Evolutionary conservation across 2,329 filamentous ascomycete genomes (phyloP).

Genomic region (Colletotrichum tanaceti): DNA sequence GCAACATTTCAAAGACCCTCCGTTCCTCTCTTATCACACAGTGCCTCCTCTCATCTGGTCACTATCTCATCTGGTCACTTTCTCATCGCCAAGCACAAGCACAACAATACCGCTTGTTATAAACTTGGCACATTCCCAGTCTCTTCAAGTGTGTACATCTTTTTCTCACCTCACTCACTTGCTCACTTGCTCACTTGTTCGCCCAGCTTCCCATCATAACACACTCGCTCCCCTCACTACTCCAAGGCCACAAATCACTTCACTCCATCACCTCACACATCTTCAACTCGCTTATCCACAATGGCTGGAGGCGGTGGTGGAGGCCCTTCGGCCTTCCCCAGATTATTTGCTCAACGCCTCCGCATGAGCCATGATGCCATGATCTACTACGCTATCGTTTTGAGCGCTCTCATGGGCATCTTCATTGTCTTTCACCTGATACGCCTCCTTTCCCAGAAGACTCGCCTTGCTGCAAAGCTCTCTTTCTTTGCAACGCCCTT

Average conservation of each 20-base stretch:
- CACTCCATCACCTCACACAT: neutral
- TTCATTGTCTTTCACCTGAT: slow-evolving; percentile 36
- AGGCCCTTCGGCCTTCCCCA: slow-evolving; percentile 15
- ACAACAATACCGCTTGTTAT: slow-evolving; percentile 19
- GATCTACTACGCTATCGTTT: slow-evolving; percentile 41
- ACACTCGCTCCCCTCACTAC: neutral
- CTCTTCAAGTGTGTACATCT: neutral
- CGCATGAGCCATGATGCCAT: slow-evolving; percentile 46
- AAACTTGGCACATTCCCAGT: slow-evolving; percentile 25
- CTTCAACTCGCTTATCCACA: neutral
- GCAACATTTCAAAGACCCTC: slow-evolving; percentile 4
- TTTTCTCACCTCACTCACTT: neutral
- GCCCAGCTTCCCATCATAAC: neutral
- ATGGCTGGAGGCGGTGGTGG: slow-evolving; percentile 27
- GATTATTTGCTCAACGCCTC: slow-evolving; percentile 36
- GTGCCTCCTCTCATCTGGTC: too few relatives aligned
- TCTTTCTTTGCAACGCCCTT: slow-evolving; percentile 29
- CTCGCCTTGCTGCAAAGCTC: slow-evolving; percentile 19
- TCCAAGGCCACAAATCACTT: neutral
- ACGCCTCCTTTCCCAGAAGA: slow-evolving; percentile 32
- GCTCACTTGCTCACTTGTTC: too few relatives aligned
- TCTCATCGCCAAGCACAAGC: neutral
- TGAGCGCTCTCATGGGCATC: slow-evolving; percentile 24
- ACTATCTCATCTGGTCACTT: neutral
- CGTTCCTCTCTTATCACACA: slow-evolving; percentile 2